Base-by-base conservation (phyloP, 768 basidiomycete species). In the Inosperma sp. region DNA sequence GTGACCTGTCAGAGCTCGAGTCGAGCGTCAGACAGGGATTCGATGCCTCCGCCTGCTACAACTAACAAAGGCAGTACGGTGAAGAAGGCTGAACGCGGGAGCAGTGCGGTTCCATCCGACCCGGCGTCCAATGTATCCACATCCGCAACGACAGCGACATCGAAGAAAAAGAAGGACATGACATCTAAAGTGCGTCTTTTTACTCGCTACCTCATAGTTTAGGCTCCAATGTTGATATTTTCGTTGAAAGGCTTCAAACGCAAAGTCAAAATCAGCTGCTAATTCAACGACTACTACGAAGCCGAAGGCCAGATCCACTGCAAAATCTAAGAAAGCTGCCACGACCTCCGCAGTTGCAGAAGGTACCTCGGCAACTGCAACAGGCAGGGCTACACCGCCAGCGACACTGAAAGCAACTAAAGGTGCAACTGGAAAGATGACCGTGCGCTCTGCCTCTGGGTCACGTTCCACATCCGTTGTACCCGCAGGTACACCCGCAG, bases 381-480 rank as follows among this genome's bases (percentile, higher is more conserved):
- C 12, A 19, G 46, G 46, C 12, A 37, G 21, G 14, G 13, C 46
- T 5, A 48, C 48, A 12, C 47, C 25, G 9, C 50, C 42, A 44
- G 31, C 55, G 27, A 31, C 60, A 22, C 46, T 55, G 8, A 48
- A 37, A 42, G 55, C 63, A 30, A 49, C 54, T 13, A 62, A 64
- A 49, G 54, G 57, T 9, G 30, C 62, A 33, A 46, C 59, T 16
- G 65, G 61, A 23, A 73, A 69, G 54, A 76, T 70, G 60, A 70
- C 66, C 55, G 61, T 66, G 2, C 54, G 52, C 1, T 62, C 62
- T 0, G 47, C 53, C 2, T 74, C 76, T 13, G 77, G 86, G 23
- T 90, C 87, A 26, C 76, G 86, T 10, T 89, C 87, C 9, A 74
- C 83, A 8, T 88, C 86, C 21, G 79, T 75, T 41, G 80, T 87